Percentiles rank a stretch among this genome's conserved stretches.
These are phyloP conservation scores for Pseudopyricularia javanii DNA, from an alignment of 2,329 filamentous ascomycete species.

Conservation along the genomic window DNA sequence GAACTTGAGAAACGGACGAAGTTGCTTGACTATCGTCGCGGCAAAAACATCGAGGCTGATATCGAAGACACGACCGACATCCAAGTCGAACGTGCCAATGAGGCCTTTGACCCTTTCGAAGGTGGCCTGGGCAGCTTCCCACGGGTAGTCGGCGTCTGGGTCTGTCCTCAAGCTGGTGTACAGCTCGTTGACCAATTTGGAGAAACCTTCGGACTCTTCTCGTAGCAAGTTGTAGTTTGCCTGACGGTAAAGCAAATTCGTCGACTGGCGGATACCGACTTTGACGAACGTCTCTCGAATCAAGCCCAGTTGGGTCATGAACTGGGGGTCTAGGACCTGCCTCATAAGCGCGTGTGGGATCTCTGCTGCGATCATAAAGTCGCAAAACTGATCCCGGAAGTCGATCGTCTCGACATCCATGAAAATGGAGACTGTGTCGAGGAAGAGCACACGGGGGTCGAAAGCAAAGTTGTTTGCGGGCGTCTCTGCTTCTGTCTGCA, in stretches of 20 bases:
- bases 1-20: slow-evolving; percentile 88
- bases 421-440: slow-evolving; percentile 72
- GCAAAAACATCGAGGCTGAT: slow-evolving; percentile 93
- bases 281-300: slow-evolving; percentile 76
- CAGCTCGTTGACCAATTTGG: slow-evolving; percentile 89
- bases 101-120: slow-evolving; percentile 89
- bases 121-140: slow-evolving; percentile 65
- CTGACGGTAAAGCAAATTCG: slow-evolving; percentile 86
- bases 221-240: slow-evolving; percentile 92
- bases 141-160: slow-evolving; percentile 44
- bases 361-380: slow-evolving; percentile 59
- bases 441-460: slow-evolving; percentile 58
- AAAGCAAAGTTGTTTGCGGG: slow-evolving; percentile 38
- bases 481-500: slow-evolving; percentile 42
- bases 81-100: slow-evolving; percentile 92
- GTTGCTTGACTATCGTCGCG: slow-evolving; percentile 83
- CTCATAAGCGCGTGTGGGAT: slow-evolving; percentile 65
- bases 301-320: slow-evolving; percentile 65
- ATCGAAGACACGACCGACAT: slow-evolving; percentile 88
- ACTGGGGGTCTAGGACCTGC: slow-evolving; percentile 65
- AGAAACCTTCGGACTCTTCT: slow-evolving; percentile 94
- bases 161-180: slow-evolving; percentile 70
- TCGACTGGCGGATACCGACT: slow-evolving; percentile 78
- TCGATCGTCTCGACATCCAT: slow-evolving; percentile 53
- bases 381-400: slow-evolving; percentile 40